Conservation (phyloP, 306 rosid species). For the Boehmeria nivea region DNA sequence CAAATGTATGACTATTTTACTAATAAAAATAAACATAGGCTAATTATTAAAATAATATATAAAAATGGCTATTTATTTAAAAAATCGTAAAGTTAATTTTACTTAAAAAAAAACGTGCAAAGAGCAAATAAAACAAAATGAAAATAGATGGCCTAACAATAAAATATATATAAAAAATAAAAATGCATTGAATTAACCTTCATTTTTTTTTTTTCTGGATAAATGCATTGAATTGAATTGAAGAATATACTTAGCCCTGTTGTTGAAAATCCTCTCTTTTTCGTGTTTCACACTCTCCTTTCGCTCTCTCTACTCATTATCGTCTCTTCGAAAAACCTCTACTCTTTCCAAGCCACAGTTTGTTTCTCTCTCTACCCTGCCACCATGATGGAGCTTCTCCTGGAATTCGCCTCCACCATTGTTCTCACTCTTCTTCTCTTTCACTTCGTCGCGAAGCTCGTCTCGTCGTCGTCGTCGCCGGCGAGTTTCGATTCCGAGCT, state of each 20-base stretch:
- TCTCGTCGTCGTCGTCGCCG: conserved; percentile 20
- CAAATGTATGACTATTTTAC: too few relatives aligned
- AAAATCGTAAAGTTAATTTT: too few relatives aligned
- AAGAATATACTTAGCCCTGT: conserved; percentile 56
- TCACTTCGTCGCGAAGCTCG: conserved; percentile 29
- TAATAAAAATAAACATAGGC: too few relatives aligned
- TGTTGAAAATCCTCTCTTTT: conserved; percentile 28
- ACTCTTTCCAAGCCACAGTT: not conserved
- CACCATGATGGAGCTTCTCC: conserved; percentile 44
- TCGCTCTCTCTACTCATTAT: not conserved
- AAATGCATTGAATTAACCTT: too few relatives aligned
- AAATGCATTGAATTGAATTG: not conserved
- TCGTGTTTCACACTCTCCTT: not conserved
- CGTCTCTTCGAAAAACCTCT: not conserved
- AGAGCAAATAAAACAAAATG: too few relatives aligned
- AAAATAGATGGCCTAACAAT: too few relatives aligned
- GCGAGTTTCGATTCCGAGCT: conserved; percentile 11
- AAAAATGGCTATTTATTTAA: too few relatives aligned
- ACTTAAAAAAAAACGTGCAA: too few relatives aligned
- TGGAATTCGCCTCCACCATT: conserved; percentile 35
- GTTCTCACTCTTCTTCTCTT: conserved; percentile 39
- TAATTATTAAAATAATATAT: too few relatives aligned
- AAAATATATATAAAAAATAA: too few relatives aligned
- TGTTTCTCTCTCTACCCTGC: conserved; percentile 11
- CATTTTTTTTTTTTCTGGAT: too few relatives aligned